Percentiles rank a stretch among this genome's conserved stretches.
Evolutionary conservation across 2,329 filamentous ascomycete species (phyloP).

Genomic region (Cadophora malorum): DNA sequence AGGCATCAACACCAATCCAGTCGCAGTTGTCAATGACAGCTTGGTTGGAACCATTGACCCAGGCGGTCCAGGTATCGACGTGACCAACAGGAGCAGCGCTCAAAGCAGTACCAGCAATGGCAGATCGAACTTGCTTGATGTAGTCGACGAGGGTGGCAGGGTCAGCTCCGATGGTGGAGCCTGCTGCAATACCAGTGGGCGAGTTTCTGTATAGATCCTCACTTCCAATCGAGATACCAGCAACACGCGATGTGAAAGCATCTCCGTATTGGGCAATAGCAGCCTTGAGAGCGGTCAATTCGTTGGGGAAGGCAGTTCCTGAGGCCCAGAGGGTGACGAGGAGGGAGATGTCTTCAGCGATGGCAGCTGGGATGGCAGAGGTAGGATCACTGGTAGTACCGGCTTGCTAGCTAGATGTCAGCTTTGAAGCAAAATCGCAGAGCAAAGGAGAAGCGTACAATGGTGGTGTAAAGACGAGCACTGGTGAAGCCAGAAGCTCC

Average conservation of each 20-base stretch:
- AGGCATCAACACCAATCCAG: conserved; percentile 84
- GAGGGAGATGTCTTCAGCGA: conserved; percentile 77
- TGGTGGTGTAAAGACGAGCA: conserved; percentile 74
- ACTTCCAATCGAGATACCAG: conserved; percentile 83
- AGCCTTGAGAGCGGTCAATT: conserved; percentile 72
- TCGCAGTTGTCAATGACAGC: conserved; percentile 73
- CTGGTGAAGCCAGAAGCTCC: conserved; percentile 71
- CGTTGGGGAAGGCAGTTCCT: conserved; percentile 69
- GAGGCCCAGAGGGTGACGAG: conserved; percentile 87
- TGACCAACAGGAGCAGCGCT: conserved; percentile 71
- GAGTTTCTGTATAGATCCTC: conserved; percentile 88
- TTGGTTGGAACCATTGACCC: conserved; percentile 74
- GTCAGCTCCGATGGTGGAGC: conserved; percentile 66
- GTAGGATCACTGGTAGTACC: conserved; percentile 68
- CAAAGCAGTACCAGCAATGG: conserved; percentile 67
- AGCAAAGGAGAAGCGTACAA: conserved; percentile 48
- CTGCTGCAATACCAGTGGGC: conserved; percentile 68
- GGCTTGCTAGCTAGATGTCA: conserved; percentile 58
- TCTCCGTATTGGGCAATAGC: conserved; percentile 74
- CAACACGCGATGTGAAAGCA: conserved; percentile 69
- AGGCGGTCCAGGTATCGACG: conserved; percentile 88
- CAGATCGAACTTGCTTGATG: conserved; percentile 70
- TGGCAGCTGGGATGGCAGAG: conserved; percentile 80
- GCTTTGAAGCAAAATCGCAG: conserved; percentile 9
- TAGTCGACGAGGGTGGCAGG: conserved; percentile 70